Evolutionary conservation across 768 basidiomycete species (phyloP), one percentile per base, ranked within the genome.

Genomic region (Lentinula detonsa): DNA sequence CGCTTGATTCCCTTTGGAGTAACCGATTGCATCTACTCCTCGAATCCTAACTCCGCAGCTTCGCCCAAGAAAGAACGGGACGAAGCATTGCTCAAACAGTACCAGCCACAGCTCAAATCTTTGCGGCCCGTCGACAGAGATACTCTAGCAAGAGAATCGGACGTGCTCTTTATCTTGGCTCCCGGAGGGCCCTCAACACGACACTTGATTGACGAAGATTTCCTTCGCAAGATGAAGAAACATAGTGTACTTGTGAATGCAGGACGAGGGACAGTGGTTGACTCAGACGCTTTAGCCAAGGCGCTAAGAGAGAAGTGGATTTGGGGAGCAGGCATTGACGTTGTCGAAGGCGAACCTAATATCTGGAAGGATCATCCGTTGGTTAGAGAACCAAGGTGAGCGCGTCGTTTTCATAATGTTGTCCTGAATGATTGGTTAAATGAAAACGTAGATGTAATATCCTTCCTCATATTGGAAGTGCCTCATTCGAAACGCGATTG

Each of bases 281-380:
- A 99, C 71, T 92, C 91, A 0, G 85, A 90, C 52, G 96, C 95
- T 11, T 80, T 99, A 8, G 90, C 88, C 2, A 84, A 80, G 62
- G 96, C 95, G 2, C 74, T 98, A 46, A 71, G 76, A 50, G 85
- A 89, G 62, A 82, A 81, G 2, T 87, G 88, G 85, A 90, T 99
- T 23, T 95, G 89, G 81, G 95, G 86, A 23, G 97, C 97, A 0
- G 96, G 93, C 0, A 67, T 99, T 10, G 96, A 99, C 71, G 96
- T 98, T 39, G 86, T 98, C 6, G 92, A 94, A 65, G 94, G 94
- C 18, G 95, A 98, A 70, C 95, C 95, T 0, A 72, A 87, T 49
- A 78, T 99, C 31, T 66, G 73, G 0, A 70, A 74, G 2, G 87
- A 90, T 63, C 95, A 99, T 70, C 87, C 90, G 3, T 72, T 99